Evolutionary conservation across 805 yeast genomes (phyloP), one percentile per base, ranked within the genome.

Genomic region (Candida stauntonica): DNA sequence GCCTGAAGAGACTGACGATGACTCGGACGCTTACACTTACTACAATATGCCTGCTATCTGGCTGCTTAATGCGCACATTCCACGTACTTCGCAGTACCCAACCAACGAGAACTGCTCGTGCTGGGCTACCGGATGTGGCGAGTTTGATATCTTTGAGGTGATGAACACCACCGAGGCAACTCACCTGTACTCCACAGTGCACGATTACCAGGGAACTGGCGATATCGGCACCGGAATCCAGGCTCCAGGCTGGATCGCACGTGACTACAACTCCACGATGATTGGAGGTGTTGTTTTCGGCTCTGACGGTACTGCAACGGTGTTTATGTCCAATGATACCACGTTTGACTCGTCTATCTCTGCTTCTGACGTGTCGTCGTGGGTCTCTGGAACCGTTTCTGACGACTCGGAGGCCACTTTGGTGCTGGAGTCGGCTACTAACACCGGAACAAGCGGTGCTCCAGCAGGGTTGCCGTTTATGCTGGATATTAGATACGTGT

Each of bases 101-200:
- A 44, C 62, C 5, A 76, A 75, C 47, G 63, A 65, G 26, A 77
- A 75, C 55, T 82, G 88, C 60, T 80, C 87, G 6, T 79, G 87
- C 53, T 82, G 89, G 89, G 66, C 73, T 31, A 70, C 81, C 20
- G 91, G 89, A 9, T 80, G 88, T 61, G 88, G 89, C 57, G 88
- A 82, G 60, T 80, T 77, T 50, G 91, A 82, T 61, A 73, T 81
- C 48, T 82, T 82, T 55, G 91, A 83, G 63, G 79, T 77, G 29
- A 72, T 79, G 77, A 82, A 82, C 61, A 61, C 64, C 39, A 76
- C 86, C 13, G 75, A 75, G 46, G 58, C 73, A 18, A 60, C 59
- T 35, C 69, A 78, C 41, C 67, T 83, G 49, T 79, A 67, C 61
- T 68, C 87, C 15, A 80, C 89, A 7, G 63, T 83, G 57, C 93